Base-by-base conservation (phyloP, 176 grass and related monocot species). In the Miscanthus lutarioriparius region DNA sequence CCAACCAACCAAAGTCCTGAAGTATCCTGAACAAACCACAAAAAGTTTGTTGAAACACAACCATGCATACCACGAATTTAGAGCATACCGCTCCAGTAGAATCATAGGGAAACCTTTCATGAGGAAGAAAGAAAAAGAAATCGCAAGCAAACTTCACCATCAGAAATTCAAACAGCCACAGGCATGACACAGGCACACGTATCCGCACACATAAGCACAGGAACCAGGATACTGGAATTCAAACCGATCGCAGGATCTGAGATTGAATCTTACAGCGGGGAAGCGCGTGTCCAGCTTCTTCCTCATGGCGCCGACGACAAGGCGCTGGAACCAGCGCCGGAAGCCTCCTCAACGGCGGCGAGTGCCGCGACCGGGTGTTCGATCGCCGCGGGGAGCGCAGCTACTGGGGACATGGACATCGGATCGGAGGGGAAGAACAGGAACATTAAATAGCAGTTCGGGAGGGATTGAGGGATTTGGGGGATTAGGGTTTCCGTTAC, bases 231-330 rank as follows among this genome's bases (percentile, higher is more conserved):
- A 65, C 14, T 5, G 0, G 2, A 74, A 35, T 14, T 58, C 15
- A 43, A 51, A 54, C 48, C 3, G 13, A 68, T 16, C n/a, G 54
- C 79, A 12, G 3, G 14, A 23, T 36, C 12, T 0, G 22, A 33
- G 23, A 40, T 6, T 1, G 28, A 41, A 77, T 6, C 64, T 71
- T 80, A 99, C 96, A 75, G 96, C 93, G 71, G 96, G 93, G 77
- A 99, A 99, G 81, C 96, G 96, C 47, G 96, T 96, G 49, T 94
- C 96, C n/a, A 99, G 88, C 83, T 99, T 99, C 93, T 96, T 99
- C 88, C 91, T 99, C 96, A 99, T 99, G 81, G 87, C 89, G 75
- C 84, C 64, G 69, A 78, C 51, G 15, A 4, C 44, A 32, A 6
- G 6, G 74, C 80, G 56, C 61, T 2, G 43, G 20, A 9, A 53